Conservation (phyloP, 345 rosid species). For the Hibiscus mutabilis region DNA sequence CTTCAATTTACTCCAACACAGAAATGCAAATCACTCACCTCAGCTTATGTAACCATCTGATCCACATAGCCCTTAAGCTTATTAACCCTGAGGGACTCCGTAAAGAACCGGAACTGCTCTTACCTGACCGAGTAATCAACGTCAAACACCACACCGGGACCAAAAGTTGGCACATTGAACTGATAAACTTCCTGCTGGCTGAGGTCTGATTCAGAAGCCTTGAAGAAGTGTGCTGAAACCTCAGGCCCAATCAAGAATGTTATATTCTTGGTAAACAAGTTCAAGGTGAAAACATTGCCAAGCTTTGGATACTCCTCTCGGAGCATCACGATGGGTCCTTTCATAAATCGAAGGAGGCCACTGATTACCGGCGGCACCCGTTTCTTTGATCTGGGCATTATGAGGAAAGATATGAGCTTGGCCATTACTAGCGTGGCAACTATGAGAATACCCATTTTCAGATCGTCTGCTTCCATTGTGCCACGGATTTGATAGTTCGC, state of each 20-base stretch:
- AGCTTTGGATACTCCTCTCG: conserved; percentile 3
- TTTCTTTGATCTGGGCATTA: conserved; percentile 2
- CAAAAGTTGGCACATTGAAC: conserved; percentile 95
- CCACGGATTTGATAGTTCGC: background rate
- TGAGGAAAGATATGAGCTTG: conserved; percentile 41
- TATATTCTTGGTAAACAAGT: conserved; percentile 1
- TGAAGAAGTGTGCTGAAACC: conserved; percentile 14
- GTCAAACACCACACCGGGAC: conserved; percentile 97
- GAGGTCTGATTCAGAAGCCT: conserved; percentile 78
- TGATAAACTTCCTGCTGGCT: conserved; percentile 97
- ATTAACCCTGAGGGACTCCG: conserved; percentile 4
- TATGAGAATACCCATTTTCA: conserved; percentile 51
- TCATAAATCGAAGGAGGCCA: conserved; percentile 3
- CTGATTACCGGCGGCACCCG: background rate
- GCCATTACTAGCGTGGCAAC: conserved; percentile 63
- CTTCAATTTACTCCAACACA: background rate
- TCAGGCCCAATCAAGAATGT: conserved; percentile 2
- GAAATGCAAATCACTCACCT: background rate
- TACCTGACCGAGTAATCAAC: conserved; percentile 59
- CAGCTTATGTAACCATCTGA: conserved; percentile 5
- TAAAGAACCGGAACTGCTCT: conserved; percentile 3
- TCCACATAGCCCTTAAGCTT: conserved; percentile 3
- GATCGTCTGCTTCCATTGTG: conserved; percentile 39
- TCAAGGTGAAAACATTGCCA: conserved; percentile 3
- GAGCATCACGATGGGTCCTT: conserved; percentile 2